Evolutionary conservation across 163 green algal genomes (phyloP).

Genomic region (Coccomyxa subellipsoidea): DNA sequence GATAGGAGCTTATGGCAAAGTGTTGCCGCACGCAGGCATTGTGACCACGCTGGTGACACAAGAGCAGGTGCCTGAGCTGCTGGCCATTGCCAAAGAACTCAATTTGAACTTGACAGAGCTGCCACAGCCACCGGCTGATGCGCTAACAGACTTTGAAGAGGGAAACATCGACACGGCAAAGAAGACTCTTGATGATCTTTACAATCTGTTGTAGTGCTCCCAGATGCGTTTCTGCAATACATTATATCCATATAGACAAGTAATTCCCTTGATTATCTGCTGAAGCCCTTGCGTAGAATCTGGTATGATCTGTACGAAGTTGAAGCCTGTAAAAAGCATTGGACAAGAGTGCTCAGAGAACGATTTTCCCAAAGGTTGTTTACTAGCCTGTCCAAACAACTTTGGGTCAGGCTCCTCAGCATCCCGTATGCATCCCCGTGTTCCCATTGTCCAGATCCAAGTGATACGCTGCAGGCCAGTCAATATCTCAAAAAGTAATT

Average conservation of each 20-base stretch:
- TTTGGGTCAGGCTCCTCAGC: background rate
- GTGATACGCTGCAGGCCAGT: too few relatives aligned
- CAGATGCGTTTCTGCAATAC: background rate
- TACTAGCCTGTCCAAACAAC: background rate
- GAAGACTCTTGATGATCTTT: conserved; percentile 36
- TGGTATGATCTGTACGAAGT: too few relatives aligned
- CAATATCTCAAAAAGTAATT: too few relatives aligned
- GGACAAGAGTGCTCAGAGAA: too few relatives aligned
- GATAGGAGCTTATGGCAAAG: too few relatives aligned
- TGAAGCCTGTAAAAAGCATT: background rate
- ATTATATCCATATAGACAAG: too few relatives aligned
- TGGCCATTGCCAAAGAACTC: conserved; percentile 45
- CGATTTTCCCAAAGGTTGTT: too few relatives aligned
- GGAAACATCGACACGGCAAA: conserved; percentile 13
- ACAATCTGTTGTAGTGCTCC: conserved; percentile 39
- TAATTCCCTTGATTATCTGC: too few relatives aligned
- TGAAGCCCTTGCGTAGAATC: too few relatives aligned
- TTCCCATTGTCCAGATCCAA: too few relatives aligned
- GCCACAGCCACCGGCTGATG: conserved; percentile 5
- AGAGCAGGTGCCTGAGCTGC: conserved; percentile 44
- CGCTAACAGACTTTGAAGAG: background rate
- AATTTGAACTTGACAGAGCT: conserved; percentile 36
- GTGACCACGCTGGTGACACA: conserved; percentile 60
- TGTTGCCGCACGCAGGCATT: conserved; percentile 44
- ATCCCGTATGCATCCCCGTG: background rate